A percentile compares a stretch with the other conserved stretches of the same genome.
These are phyloP conservation scores for Cucurbita moschata DNA, from an alignment of 306 rosid genomes.

Conservation along the genomic window DNA sequence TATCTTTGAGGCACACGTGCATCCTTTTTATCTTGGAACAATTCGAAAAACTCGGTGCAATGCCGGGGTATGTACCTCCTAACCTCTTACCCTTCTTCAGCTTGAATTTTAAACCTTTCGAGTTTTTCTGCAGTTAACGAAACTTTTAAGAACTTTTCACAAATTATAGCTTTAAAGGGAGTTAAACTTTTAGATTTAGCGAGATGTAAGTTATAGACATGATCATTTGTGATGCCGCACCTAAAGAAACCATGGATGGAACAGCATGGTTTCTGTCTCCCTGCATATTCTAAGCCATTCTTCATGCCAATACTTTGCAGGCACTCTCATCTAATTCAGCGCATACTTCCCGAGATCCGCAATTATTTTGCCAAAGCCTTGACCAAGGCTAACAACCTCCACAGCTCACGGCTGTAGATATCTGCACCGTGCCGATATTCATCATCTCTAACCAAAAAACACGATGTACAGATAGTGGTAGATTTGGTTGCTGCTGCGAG, in stretches of 20 bases:
- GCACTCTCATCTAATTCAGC: conserved; percentile 58
- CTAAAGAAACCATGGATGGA: neutral
- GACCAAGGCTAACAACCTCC: conserved; percentile 59
- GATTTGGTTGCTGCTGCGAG: conserved; percentile 16
- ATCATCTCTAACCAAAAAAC: conserved; percentile 47
- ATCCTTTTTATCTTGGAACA: conserved; percentile 82
- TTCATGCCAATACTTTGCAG: conserved; percentile 37
- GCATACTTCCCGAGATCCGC: conserved; percentile 68
- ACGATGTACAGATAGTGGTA: conserved; percentile 68
- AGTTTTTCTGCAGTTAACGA: neutral
- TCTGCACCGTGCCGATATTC: conserved; percentile 14
- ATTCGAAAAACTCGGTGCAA: conserved; percentile 67
- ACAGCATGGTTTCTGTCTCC: neutral
- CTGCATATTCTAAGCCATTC: conserved; percentile 7
- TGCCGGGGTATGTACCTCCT: conserved; percentile 62
- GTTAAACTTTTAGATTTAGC: neutral
- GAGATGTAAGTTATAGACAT: neutral
- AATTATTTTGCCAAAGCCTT: conserved; percentile 65
- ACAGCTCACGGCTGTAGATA: conserved; percentile 40
- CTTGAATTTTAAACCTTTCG: neutral
- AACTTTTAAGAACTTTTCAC: neutral
- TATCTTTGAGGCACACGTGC: conserved; percentile 90
- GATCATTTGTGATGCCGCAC: neutral
- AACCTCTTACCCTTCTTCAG: neutral
- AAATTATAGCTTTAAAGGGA: neutral